Percentiles rank a stretch among this genome's conserved stretches.
phyloP scores from a whole-genome alignment of 495 filamentous ascomycete genomes.

The Aspergillus saccharolyticus region DNA sequence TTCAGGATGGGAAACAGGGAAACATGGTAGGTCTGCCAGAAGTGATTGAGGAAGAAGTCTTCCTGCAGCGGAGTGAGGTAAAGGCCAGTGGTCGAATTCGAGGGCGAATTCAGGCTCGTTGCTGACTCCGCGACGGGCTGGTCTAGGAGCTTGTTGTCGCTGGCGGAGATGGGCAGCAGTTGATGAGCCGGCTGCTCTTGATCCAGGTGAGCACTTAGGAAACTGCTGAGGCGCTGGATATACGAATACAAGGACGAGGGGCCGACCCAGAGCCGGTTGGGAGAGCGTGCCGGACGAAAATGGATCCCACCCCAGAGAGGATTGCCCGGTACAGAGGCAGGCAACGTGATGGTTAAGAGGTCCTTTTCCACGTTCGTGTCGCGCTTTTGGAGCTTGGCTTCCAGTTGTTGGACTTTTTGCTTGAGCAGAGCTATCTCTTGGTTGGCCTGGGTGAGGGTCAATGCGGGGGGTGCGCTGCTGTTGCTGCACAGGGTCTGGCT shows the following conservation, averaged over 20 bases:
- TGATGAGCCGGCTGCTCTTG: not conserved
- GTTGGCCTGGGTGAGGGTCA: conserved; percentile 10
- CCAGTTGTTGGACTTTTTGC: conserved; percentile 31
- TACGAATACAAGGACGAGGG: conserved; percentile 6
- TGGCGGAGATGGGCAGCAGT: conserved; percentile 7
- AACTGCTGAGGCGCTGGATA: conserved; percentile 3
- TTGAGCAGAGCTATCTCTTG: conserved; percentile 6
- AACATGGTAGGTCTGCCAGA: conserved; percentile 45
- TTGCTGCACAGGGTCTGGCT: conserved; percentile 35
- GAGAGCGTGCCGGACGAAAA: conserved; percentile 3
- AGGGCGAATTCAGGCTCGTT: conserved; percentile 3
- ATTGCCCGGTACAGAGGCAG: not conserved
- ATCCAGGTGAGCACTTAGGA: not conserved
- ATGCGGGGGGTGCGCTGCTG: conserved; percentile 17
- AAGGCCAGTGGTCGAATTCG: not conserved
- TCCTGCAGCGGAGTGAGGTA: conserved; percentile 32
- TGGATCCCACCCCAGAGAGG: conserved; percentile 5
- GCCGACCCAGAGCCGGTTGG: conserved; percentile 1
- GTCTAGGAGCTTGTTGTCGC: conserved; percentile 5
- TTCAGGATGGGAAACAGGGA: conserved; percentile 32
- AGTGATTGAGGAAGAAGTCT: conserved; percentile 44
- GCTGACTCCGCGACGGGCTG: conserved; percentile 2
- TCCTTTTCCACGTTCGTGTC: not conserved
- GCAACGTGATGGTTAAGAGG: not conserved
- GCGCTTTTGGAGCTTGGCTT: conserved; percentile 26